Evolutionary conservation across 768 basidiomycete genomes (phyloP), one percentile per base, ranked within the genome.

Genomic region (Cyclocybe cylindracea): DNA sequence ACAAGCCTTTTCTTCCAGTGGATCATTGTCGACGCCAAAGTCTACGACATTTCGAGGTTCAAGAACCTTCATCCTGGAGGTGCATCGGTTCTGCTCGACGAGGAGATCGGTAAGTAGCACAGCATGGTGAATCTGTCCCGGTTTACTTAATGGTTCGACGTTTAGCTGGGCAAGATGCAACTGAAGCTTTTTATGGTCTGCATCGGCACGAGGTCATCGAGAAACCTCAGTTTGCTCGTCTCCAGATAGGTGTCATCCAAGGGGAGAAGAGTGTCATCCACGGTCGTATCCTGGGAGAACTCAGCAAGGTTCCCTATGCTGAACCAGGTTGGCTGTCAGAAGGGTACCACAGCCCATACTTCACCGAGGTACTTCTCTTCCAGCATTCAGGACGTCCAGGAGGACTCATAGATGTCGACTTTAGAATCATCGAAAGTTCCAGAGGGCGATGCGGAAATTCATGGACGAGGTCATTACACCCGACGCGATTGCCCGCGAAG

Each of bases 61-160:
- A 84, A 82, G 61, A 78, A 80, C 52, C 70, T 95, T 43, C 95
- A 98, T 62, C 95, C 93, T 0, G 96, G 95, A 49, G 94, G 95
- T 24, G 67, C 77, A 1, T 78, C 83, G 4, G 94, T 94, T 43
- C 78, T 98, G 14, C 66, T 87, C 9, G 87, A 91, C 61, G 73
- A 76, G 1, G 91, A 91, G 55, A 80, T 95, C 43, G 87, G 91
- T 87, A 40, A 45, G 87, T 75, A 9, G 10, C 13, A 14, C 18
- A 7, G 34, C 19, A 11, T 19, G 29, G 39, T 49, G 11, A 39
- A 10, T 8, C 24, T 16, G 41, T 19, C 24, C 31, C 14, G 16
- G 24, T 49, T 1, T 37, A 10, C 14, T 34, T 43, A 29, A 56
- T 11, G 19, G 14, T 16, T n/a, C 13, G 10, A 8, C 14, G 18